Conservation (phyloP, 1,284 basidiomycete genomes). For the Moesziomyces antarcticus region DNA sequence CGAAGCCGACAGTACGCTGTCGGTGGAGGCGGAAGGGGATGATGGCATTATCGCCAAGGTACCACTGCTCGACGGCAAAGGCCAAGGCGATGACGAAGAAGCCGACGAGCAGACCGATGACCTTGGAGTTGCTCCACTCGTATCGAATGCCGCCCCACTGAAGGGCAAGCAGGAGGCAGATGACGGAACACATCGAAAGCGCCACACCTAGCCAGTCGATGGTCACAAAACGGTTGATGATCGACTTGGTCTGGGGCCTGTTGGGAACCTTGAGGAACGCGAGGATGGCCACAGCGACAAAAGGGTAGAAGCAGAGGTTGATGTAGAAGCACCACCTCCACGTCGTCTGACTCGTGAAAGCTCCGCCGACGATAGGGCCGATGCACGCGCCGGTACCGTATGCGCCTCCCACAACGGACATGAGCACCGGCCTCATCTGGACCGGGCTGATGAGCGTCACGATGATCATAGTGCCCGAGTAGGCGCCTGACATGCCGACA, state of each 20-base stretch:
- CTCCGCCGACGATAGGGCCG: conserved; percentile 48
- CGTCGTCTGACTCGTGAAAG: conserved; percentile 47
- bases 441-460: conserved; percentile 41
- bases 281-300: conserved; percentile 47
- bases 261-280: conserved; percentile 38
- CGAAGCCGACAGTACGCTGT: conserved; percentile 45
- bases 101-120: conserved; percentile 63
- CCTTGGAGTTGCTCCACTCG: conserved; percentile 48
- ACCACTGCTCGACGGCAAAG: conserved; percentile 53
- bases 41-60: conserved; percentile 61
- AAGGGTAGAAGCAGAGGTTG: conserved; percentile 41
- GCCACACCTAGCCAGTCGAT: conserved; percentile 64
- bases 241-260: conserved; percentile 5
- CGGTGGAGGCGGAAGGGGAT: conserved; percentile 62
- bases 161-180: conserved; percentile 63
- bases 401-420: conserved; percentile 33
- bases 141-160: conserved; percentile 60
- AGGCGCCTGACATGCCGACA: conserved; percentile 53
- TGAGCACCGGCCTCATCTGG: conserved; percentile 35
- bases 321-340: conserved; percentile 64
- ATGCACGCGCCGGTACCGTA: conserved; percentile 50
- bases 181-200: conserved; percentile 58
- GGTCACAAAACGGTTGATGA: conserved; percentile 22
- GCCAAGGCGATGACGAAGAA: conserved; percentile 44
- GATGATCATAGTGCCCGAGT: conserved; percentile 52